Evolutionary conservation across 805 yeast species (phyloP).

Genomic region (Sugiyamaella smithiae): DNA sequence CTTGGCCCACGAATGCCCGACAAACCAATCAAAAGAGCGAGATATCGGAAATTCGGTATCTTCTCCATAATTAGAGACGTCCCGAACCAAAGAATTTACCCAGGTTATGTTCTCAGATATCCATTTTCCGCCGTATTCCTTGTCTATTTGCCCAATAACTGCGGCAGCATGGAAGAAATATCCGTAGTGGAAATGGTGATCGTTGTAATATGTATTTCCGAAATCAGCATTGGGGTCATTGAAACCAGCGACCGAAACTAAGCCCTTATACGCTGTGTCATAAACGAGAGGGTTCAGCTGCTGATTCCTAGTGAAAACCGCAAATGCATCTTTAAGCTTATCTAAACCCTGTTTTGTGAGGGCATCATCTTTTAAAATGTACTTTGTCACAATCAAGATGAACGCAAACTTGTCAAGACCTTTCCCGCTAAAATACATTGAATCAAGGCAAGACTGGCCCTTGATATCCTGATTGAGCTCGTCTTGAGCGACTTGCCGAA

Average conservation of each 20-base stretch:
- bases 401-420: constrained; percentile 86
- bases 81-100: constrained; percentile 61
- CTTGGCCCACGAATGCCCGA: constrained; percentile 78
- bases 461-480: constrained; percentile 57
- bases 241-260: constrained; percentile 32
- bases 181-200: constrained; percentile 85
- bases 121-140: constrained; percentile 51
- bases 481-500: constrained; percentile 45
- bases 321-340: constrained; percentile 63
- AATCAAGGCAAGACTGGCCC: constrained; percentile 61
- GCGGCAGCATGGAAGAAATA: constrained; percentile 82
- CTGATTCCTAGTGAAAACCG: constrained; percentile 61
- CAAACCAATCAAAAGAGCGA: constrained; percentile 67
- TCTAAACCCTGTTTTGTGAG: constrained; percentile 53
- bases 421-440: constrained; percentile 91
- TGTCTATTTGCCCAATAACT: constrained; percentile 61
- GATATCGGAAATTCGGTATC: constrained; percentile 62
- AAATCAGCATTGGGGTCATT: constrained; percentile 54
- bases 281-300: constrained; percentile 74
- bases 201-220: constrained; percentile 74
- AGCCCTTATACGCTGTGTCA: constrained; percentile 58
- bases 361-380: constrained; percentile 54
- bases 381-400: constrained; percentile 63
- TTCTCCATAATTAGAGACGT: constrained; percentile 52
- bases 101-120: constrained; percentile 46